Evolutionary conservation across 257 asterid genomes (phyloP).

Genomic region (Nicotiana undulata): DNA sequence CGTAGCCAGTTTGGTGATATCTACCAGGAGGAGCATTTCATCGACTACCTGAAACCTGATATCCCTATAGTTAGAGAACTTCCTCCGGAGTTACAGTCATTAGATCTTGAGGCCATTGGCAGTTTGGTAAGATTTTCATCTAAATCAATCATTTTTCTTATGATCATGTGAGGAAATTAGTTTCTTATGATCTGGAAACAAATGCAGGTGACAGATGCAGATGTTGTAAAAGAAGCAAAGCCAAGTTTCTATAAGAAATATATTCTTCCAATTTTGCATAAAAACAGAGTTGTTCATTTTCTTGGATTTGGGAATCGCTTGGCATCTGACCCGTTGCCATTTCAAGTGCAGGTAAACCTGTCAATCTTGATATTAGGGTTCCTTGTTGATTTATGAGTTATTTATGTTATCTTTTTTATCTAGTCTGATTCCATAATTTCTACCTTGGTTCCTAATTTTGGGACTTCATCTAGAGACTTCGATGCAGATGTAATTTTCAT

Average conservation of each 20-base stretch:
- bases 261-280: constrained; percentile 86
- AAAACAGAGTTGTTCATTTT: constrained; percentile 78
- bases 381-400: constrained; percentile 10
- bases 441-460: constrained; percentile 53
- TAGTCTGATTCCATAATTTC: constrained; percentile 11
- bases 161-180: background rate
- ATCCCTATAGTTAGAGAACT: constrained; percentile 74
- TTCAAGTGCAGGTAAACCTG: constrained; percentile 59
- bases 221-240: constrained; percentile 87
- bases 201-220: constrained; percentile 69
- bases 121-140: constrained; percentile 60
- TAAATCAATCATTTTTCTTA: background rate
- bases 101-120: constrained; percentile 90
- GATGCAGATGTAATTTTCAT: constrained; percentile 99
- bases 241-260: constrained; percentile 81
- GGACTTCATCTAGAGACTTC: constrained; percentile 94
- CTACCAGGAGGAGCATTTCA: constrained; percentile 91
- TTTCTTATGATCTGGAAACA: background rate
- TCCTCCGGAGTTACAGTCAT: constrained; percentile 70
- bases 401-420: constrained; percentile 5
- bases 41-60: constrained; percentile 81
- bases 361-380: background rate
- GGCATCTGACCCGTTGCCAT: constrained; percentile 96
- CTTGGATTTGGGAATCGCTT: constrained; percentile 98
- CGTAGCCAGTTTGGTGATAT: constrained; percentile 98